Base-by-base conservation (phyloP, 2,329 filamentous ascomycete genomes). In the Mollisia scopiformis region DNA sequence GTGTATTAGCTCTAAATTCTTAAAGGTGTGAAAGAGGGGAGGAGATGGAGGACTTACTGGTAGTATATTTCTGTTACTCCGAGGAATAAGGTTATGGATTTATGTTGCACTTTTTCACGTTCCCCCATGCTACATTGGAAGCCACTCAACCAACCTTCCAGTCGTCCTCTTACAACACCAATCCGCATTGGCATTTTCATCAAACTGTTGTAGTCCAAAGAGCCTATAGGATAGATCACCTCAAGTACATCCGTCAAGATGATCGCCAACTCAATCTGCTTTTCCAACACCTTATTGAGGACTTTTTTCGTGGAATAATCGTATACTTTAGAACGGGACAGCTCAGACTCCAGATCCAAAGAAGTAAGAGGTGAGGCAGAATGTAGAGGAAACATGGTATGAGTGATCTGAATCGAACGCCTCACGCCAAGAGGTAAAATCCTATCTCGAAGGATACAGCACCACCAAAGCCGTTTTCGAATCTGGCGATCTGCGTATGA, bases 401-500 rank as follows among this genome's bases (percentile, higher is more conserved):
- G 75, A 0, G 80, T 79, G 57, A 84, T 78, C 61, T 83, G 81
- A n/a, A 82, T 75, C 41, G 77, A 76, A 11, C 81, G 76, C n/a
- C 82, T 76, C 62, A 84, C 75, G 3, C 81, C 78, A 8, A 85
- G 73, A 3, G 78, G 76, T 27, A 84, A 65, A 19, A 81, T 79
- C 39, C 81, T 76, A 67, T 84, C 82, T 11, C 82, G 79, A 5
- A 84, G 74, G 41, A 84, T 74, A 60, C 82, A 83, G 59, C 80
- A 58, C 82, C 82, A 84, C 82, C 82, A 84, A 7, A 85, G 70
- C 1, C 81, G 74, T 69, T 83, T 84, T 31, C 80, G 75, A 7
- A 75, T 72, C 62, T 76, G 75, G 57, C 77, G 73, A 61, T 77
- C 76, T 63, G 75, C 74, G 10, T 72, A 65, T 47, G 76, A 71